Conservation (phyloP, 108 stramenopile genomes). For the Cyclostephanos invisitatus region DNA sequence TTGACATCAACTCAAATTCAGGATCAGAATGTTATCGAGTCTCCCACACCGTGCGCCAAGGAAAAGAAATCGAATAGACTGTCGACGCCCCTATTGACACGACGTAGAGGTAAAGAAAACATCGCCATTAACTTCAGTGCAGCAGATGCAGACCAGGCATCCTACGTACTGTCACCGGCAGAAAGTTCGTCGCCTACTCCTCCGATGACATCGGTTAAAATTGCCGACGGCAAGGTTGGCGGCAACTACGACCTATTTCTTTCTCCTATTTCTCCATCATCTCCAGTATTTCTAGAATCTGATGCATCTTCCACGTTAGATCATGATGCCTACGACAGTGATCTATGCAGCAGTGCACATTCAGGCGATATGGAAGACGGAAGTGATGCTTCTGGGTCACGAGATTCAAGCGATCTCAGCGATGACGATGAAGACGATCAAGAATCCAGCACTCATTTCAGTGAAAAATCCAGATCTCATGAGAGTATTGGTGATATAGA, state of each 20-base stretch:
- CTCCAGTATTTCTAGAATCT: neutral
- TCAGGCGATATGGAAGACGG: conserved; percentile 4
- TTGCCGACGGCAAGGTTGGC: neutral
- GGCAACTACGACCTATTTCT: neutral
- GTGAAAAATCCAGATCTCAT: neutral
- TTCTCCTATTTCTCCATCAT: conserved; percentile 19
- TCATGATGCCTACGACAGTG: neutral
- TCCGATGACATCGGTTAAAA: conserved; percentile 21
- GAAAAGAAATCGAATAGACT: neutral
- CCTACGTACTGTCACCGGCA: neutral
- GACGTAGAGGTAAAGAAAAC: neutral
- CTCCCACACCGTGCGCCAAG: neutral
- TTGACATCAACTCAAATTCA: neutral
- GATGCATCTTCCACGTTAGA: neutral
- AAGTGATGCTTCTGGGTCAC: neutral
- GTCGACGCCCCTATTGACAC: neutral
- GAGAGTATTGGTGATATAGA: neutral
- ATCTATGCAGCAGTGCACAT: neutral
- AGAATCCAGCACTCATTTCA: conserved; percentile 10
- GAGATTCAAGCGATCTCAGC: neutral
- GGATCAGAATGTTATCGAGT: neutral
- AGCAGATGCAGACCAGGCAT: neutral
- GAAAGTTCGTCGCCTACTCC: conserved; percentile 7
- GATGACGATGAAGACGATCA: conserved; percentile 10
- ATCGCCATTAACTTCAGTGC: neutral